Evolutionary conservation across 345 rosid genomes (phyloP).

Genomic region (Combretum micranthum): DNA sequence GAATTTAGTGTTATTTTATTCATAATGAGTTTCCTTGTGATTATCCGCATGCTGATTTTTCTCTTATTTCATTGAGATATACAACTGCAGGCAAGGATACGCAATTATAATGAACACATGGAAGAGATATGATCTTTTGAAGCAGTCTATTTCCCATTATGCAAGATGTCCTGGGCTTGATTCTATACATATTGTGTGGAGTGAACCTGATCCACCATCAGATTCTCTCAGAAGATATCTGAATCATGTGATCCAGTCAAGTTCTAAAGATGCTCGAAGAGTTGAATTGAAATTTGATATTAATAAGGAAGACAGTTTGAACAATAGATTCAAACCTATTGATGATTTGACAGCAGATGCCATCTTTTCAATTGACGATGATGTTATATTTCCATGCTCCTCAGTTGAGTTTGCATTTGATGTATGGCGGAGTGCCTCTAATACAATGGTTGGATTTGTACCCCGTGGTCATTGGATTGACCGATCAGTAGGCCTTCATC

Average conservation of each 20-base stretch:
- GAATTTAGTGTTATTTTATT: too few species aligned
- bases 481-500: constrained; percentile 34
- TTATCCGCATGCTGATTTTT: too few species aligned
- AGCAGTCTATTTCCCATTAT: constrained; percentile 80
- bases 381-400: constrained; percentile 82
- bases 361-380: constrained; percentile 89
- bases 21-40: too few species aligned
- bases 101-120: constrained; percentile 84
- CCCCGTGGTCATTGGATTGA: constrained; percentile 84
- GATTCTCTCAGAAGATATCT: constrained; percentile 49
- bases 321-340: constrained; percentile 85
- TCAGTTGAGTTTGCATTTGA: constrained; percentile 76
- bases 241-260: constrained; percentile 31
- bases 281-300: constrained; percentile 66
- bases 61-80: background rate
- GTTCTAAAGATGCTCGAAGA: constrained; percentile 33
- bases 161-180: constrained; percentile 62
- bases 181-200: constrained; percentile 93
- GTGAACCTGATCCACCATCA: constrained; percentile 90
- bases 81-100: constrained; percentile 60
- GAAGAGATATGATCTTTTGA: constrained; percentile 91
- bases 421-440: constrained; percentile 88
- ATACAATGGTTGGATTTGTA: constrained; percentile 89
- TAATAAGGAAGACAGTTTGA: constrained; percentile 86
- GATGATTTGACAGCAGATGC: constrained; percentile 72